phyloP scores from a whole-genome alignment of 2,329 filamentous ascomycete species.

The Pseudopyrenochaeta lycopersici region DNA sequence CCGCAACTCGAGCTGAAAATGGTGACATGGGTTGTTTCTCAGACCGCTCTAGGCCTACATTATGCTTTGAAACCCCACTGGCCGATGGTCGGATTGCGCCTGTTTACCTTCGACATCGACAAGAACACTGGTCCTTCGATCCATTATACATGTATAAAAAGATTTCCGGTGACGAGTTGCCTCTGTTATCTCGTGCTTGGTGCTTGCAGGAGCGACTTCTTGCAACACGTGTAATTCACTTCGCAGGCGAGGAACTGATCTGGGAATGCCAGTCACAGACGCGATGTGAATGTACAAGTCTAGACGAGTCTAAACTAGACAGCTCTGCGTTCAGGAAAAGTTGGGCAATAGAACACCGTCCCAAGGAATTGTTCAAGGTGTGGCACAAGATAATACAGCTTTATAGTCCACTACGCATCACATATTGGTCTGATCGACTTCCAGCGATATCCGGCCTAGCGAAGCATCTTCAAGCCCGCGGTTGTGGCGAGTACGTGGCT shows the following conservation, averaged over 20 bases:
- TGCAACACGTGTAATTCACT: conserved; percentile 23
- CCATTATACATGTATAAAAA: background rate
- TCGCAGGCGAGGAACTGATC: conserved; percentile 14
- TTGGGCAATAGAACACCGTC: background rate
- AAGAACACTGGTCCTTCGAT: background rate
- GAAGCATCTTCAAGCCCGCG: background rate
- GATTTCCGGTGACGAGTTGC: background rate
- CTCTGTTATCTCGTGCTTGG: conserved; percentile 14
- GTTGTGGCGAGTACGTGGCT: background rate
- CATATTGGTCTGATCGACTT: background rate
- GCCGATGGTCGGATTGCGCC: background rate
- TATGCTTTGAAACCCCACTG: background rate
- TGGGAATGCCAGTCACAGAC: conserved; percentile 17
- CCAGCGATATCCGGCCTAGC: background rate
- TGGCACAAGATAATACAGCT: background rate
- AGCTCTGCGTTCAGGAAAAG: background rate
- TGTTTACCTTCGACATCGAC: background rate
- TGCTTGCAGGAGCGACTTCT: conserved; percentile 23
- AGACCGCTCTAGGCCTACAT: background rate
- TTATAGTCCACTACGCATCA: background rate
- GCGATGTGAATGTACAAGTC: background rate
- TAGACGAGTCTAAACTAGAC: background rate
- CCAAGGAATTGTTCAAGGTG: background rate
- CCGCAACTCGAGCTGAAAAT: background rate
- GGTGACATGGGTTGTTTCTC: background rate